phyloP scores from a whole-genome alignment of 2,329 filamentous ascomycete species.

The Paecilomyces niveus region DNA sequence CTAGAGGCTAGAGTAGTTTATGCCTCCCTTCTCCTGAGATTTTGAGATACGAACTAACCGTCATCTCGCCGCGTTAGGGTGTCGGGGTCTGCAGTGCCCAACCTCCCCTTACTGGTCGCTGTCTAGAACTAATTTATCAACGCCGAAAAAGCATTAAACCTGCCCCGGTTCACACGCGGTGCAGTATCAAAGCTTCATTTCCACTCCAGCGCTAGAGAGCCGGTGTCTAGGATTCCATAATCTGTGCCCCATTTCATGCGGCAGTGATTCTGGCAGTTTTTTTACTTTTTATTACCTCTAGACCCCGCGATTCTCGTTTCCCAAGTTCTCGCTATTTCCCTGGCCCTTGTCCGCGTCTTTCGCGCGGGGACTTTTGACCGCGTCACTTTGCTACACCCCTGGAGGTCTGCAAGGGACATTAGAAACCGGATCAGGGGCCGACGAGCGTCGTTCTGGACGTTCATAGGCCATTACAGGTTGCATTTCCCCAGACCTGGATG shows the following conservation, averaged over 20 bases:
- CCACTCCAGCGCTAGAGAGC: not conserved
- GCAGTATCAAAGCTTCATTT: not conserved
- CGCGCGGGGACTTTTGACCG: not conserved
- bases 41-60: not conserved
- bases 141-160: not conserved
- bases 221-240: not conserved
- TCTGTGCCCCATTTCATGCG: not conserved
- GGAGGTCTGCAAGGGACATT: not conserved
- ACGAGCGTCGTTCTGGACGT: not conserved
- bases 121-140: not conserved
- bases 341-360: not conserved
- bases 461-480: not conserved
- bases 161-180: not conserved
- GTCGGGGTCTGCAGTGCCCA: not conserved
- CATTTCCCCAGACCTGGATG: not conserved
- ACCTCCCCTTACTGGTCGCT: not conserved
- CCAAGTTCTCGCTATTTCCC: not conserved
- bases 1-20: not conserved
- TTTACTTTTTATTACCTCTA: constrained; percentile 2
- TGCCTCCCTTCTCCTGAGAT: not conserved
- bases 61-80: not conserved
- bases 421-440: not conserved
- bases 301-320: not conserved
- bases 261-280: not conserved
- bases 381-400: constrained; percentile 7